Base-by-base conservation (phyloP, 495 filamentous ascomycete genomes). In the Letharia columbiana region DNA sequence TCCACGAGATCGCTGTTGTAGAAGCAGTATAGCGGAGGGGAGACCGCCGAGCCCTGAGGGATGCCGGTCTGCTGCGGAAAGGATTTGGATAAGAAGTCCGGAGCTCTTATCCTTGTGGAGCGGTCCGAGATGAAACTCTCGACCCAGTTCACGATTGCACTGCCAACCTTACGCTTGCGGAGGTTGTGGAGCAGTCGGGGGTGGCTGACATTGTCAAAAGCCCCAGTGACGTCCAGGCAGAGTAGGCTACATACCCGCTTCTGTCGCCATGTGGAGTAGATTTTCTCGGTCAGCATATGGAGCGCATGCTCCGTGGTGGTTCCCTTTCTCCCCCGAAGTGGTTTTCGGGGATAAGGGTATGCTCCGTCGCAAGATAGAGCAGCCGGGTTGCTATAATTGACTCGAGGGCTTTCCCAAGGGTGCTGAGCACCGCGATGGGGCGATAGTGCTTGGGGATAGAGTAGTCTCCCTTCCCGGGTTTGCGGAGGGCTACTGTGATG, bases 191-290 rank as follows among this genome's bases (percentile, higher is more conserved):
- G 45, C 1, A 77, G 66, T 11, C 73, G n/a, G 8, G 40, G n/a
- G 44, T 72, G 65, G 0, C 69, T 73, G 3, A 77, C 71, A 35
- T 73, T 74, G 41, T 79, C 70, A 41, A 75, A 79, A 0, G 74
- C 76, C 0, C 74, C 73, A 1, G 72, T 56, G 0, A 75, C 61
- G 28, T 75, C 73, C 0, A 76, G 68, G 7, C 69, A 60, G 0
- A 76, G 58, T n/a, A 72, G 47, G 0, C 56, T 64, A 0, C 62
- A 70, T 10, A 64, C 60, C 1, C 57, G 11, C 6, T 56, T 42
- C 1, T 45, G 28, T 11, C 5, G 4, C 49, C 15, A 52, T 20
- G 49, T 23, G 20, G 6, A 7, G 49, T 52, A 23, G 20, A 52
- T 52, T 5, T 5, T 5, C 28, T 52, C 6, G 6, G 28, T 5